Evolutionary conservation across 2,329 filamentous ascomycete genomes (phyloP).

Genomic region (Diaporthe velutina): DNA sequence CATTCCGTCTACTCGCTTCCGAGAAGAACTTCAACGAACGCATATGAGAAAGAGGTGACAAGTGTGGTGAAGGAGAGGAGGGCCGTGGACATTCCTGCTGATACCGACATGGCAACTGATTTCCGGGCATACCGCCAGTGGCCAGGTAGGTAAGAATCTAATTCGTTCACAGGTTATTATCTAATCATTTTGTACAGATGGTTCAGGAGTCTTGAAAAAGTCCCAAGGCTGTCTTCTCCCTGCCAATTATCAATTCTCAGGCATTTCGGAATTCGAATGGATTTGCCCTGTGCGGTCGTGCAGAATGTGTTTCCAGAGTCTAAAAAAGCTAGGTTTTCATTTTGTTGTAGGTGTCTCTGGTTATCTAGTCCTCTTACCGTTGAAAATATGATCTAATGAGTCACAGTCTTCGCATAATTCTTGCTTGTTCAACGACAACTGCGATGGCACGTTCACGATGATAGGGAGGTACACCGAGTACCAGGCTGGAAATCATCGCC

Average conservation of each 20-base stretch:
- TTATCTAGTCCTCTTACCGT: not conserved
- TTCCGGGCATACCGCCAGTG: slow-evolving; percentile 30
- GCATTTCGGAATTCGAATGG: slow-evolving; percentile 20
- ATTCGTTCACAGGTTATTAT: accelerated
- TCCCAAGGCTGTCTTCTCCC: slow-evolving; percentile 25
- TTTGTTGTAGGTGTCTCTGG: not conserved
- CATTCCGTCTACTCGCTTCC: not conserved
- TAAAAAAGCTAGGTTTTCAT: not conserved
- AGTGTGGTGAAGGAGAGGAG: not conserved
- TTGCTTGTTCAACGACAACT: slow-evolving; percentile 31
- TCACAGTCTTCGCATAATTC: not conserved
- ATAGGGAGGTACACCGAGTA: not conserved
- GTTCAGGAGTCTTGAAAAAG: not conserved
- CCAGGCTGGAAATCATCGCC: not conserved
- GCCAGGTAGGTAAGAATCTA: not conserved
- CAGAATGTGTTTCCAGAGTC: not conserved
- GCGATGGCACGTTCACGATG: slow-evolving; percentile 30
- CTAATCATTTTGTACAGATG: slow-evolving; percentile 3
- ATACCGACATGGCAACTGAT: slow-evolving; percentile 23
- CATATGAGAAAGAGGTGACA: too few relatives aligned
- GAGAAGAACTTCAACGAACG: too few relatives aligned
- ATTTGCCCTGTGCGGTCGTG: slow-evolving; percentile 29
- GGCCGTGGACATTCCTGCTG: not conserved
- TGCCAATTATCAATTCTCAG: not conserved
- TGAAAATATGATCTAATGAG: not conserved